Percentiles rank a stretch among this genome's conserved stretches.
Evolutionary conservation across 495 filamentous ascomycete species (phyloP).

Genomic region (Hypoxylon crocopeplum): DNA sequence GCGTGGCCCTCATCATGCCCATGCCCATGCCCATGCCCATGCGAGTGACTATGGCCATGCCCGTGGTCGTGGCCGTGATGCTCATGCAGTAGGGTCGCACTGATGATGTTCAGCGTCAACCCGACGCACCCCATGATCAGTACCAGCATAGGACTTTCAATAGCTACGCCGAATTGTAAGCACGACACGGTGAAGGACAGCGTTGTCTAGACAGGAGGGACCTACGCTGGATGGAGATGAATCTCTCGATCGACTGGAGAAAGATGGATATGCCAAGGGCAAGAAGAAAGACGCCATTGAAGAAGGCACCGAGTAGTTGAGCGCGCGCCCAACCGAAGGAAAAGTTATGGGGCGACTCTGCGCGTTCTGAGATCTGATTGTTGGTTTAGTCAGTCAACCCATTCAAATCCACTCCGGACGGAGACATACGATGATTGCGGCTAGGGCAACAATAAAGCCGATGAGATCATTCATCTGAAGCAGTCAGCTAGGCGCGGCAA

Average conservation of each 20-base stretch:
- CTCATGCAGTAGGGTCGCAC: conserved; percentile 80
- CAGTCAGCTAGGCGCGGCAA: conserved; percentile 4
- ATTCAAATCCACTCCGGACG: not conserved
- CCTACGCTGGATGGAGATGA: conserved; percentile 60
- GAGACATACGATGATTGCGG: conserved; percentile 73
- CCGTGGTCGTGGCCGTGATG: conserved; percentile 46
- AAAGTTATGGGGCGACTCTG: conserved; percentile 47
- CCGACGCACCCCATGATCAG: conserved; percentile 84
- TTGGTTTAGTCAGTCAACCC: not conserved
- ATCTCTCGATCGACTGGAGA: conserved; percentile 87
- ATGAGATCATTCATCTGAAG: conserved; percentile 86
- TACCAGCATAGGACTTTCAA: conserved; percentile 77
- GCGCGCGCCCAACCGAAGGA: conserved; percentile 85
- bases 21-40: conserved; percentile 38
- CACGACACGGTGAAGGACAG: conserved; percentile 23
- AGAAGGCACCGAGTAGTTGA: conserved; percentile 87
- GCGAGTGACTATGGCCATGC: conserved; percentile 39
- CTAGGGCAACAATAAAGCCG: conserved; percentile 81
- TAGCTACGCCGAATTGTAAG: conserved; percentile 53
- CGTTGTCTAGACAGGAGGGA: not conserved
- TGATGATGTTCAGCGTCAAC: conserved; percentile 81
- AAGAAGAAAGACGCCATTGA: conserved; percentile 95
- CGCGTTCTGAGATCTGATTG: conserved; percentile 52
- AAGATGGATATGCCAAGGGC: conserved; percentile 92
- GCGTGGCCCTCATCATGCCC: conserved; percentile 38